phyloP scores from a whole-genome alignment of 768 basidiomycete genomes.

The Psilocybe subaeruginosa region DNA sequence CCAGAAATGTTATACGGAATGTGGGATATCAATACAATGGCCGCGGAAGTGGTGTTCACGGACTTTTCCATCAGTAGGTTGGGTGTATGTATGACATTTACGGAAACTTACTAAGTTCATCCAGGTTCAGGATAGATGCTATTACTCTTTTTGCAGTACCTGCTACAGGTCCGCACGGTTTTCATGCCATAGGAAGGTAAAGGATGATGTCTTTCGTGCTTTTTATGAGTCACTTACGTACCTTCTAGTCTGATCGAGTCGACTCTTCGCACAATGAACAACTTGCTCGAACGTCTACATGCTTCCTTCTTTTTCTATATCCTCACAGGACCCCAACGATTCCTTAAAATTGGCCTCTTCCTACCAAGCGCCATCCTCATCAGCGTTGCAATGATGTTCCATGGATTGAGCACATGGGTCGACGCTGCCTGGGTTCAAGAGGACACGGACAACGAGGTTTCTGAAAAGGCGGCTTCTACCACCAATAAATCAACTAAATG shows the following conservation, averaged over 20 bases:
- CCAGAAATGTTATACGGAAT: conserved; percentile 72
- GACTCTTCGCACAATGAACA: conserved; percentile 87
- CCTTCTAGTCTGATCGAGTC: conserved; percentile 79
- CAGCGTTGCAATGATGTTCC: conserved; percentile 84
- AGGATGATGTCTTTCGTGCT: conserved; percentile 21
- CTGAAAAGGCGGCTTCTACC: conserved; percentile 15
- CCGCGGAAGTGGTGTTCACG: conserved; percentile 86
- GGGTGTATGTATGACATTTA: neutral
- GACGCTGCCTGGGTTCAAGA: conserved; percentile 57
- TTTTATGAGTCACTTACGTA: neutral
- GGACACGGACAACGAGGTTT: conserved; percentile 10
- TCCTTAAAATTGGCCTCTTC: conserved; percentile 90
- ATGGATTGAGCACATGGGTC: conserved; percentile 77
- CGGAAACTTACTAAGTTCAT: conserved; percentile 2
- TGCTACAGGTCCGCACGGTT: conserved; percentile 91
- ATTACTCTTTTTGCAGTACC: conserved; percentile 90
- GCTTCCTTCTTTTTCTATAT: conserved; percentile 99
- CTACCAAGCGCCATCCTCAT: conserved; percentile 87
- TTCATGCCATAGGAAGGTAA: conserved; percentile 88
- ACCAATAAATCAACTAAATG: conserved; percentile 29
- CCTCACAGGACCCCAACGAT: conserved; percentile 59
- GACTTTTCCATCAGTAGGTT: conserved; percentile 80
- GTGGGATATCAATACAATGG: conserved; percentile 77
- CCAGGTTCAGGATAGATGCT: conserved; percentile 91
- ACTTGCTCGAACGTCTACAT: conserved; percentile 93